Conservation (phyloP, 495 filamentous ascomycete species). For the Penicillium simplicissimum region DNA sequence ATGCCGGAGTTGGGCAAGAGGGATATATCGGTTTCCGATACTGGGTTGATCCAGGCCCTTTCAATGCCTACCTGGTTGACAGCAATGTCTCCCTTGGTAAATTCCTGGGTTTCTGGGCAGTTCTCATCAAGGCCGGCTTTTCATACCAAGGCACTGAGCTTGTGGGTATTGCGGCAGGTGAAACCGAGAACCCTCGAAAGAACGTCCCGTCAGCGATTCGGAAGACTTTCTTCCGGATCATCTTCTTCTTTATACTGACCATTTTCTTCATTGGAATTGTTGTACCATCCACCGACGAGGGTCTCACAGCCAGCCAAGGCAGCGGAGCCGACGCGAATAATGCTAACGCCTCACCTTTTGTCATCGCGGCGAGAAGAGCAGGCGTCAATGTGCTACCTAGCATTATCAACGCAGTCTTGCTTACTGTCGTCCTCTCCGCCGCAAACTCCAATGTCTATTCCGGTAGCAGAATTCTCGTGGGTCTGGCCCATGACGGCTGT, state of each 20-base stretch:
- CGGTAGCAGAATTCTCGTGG: slow-evolving; percentile 56
- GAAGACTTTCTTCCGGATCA: slow-evolving; percentile 67
- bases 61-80: slow-evolving; percentile 53
- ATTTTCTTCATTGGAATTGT: slow-evolving; percentile 68
- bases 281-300: slow-evolving; percentile 46
- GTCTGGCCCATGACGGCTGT: slow-evolving; percentile 53
- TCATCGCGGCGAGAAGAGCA: slow-evolving; percentile 56
- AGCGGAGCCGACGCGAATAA: slow-evolving; percentile 24
- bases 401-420: slow-evolving; percentile 70
- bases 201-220: slow-evolving; percentile 64
- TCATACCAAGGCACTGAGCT: slow-evolving; percentile 67
- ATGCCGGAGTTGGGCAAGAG: slow-evolving; percentile 54
- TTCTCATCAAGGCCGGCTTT: slow-evolving; percentile 53
- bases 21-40: slow-evolving; percentile 58
- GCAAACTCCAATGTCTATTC: slow-evolving; percentile 75
- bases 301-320: slow-evolving; percentile 7
- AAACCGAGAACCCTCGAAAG: slow-evolving; percentile 61
- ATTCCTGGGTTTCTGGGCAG: slow-evolving; percentile 38
- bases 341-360: slow-evolving; percentile 45
- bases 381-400: slow-evolving; percentile 62
- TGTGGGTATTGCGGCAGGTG: slow-evolving; percentile 63
- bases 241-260: slow-evolving; percentile 63
- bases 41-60: slow-evolving; percentile 64
- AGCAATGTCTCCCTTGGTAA: slow-evolving; percentile 57
- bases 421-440: slow-evolving; percentile 62